Base-by-base conservation (phyloP, 106 monocot species). In the Dendrobium nobile region DNA sequence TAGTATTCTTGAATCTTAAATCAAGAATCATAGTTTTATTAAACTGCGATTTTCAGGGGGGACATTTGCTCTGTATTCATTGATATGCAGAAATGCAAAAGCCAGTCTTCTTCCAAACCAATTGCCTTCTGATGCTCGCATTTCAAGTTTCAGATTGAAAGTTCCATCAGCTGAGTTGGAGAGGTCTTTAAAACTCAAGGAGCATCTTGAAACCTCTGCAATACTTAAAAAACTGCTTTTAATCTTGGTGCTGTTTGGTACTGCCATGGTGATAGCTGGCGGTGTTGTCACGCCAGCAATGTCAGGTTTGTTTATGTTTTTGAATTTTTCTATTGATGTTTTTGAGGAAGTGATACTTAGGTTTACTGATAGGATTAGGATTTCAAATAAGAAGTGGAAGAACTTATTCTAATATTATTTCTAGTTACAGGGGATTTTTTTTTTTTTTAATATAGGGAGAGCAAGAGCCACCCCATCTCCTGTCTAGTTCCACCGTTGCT, bases 41-140 rank as follows among this genome's bases (percentile, higher is more conserved):
- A 7, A 73, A 43, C 58, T 67, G 4, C 41, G 77, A 5, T 73
- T 80, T 87, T 22, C 82, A 97, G 97, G 97, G 31, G n/a, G 95
- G 4, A 95, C 91, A 24, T 99, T 99, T 90, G 98, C 98, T 81
- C 86, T 99, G 41, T 99, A 99, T 82, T 99, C 98, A 41, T 84
- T 99, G 85, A 99, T 99, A 76, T 99, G 98, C 86, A 91, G 98
- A 84, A 82, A 99, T 87, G 91, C 95, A 70, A 95, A 93, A 81
- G 98, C 86, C 9, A 93, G 92, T 68, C 92, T 99, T 81, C 87
- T 99, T 22, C 98, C 95, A 58, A 95, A 99, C 77, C 98, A 98
- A 73, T 72, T 92, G 75, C 89, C 89, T 59, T 92, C 98, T 83
- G 98, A 99, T 92, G 83, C 90, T 72, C 88, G 93, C 6, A 93